Percentiles rank a stretch among this genome's conserved stretches.
Evolutionary conservation across 2,329 filamentous ascomycete species (phyloP).

Genomic region (Aspergillus calidoustus): DNA sequence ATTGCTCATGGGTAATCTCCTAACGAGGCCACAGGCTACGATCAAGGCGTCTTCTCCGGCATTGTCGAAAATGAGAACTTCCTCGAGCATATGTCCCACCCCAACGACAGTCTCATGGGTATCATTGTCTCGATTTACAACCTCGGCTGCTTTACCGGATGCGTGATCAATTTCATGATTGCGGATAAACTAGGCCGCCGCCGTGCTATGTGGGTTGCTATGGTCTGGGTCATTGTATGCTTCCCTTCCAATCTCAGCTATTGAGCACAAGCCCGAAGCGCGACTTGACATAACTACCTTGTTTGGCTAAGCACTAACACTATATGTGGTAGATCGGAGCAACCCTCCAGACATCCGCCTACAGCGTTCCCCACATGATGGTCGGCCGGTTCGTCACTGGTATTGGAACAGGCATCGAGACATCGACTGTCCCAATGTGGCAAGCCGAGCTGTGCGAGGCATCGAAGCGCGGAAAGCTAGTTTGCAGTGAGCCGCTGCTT

Average conservation of each 20-base stretch:
- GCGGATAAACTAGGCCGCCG: constrained; percentile 38
- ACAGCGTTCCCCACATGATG: constrained; percentile 38
- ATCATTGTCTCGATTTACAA: constrained; percentile 53
- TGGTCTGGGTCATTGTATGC: constrained; percentile 39
- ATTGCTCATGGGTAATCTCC: background rate
- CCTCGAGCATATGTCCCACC: constrained; percentile 45
- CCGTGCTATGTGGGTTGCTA: constrained; percentile 40
- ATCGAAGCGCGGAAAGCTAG: constrained; percentile 46
- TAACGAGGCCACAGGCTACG: constrained; percentile 44
- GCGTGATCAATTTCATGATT: constrained; percentile 38
- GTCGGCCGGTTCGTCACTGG: constrained; percentile 56
- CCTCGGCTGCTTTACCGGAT: constrained; percentile 47
- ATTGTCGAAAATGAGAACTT: constrained; percentile 54
- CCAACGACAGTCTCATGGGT: constrained; percentile 43
- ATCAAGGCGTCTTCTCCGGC: constrained; percentile 56
- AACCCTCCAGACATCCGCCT: constrained; percentile 39
- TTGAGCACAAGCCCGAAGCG: background rate
- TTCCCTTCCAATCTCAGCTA: background rate
- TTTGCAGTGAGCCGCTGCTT: constrained; percentile 46
- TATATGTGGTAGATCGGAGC: constrained; percentile 34
- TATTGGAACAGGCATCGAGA: constrained; percentile 54
- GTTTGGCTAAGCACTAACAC: background rate
- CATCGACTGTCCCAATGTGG: constrained; percentile 46
- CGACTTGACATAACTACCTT: too few relatives aligned
- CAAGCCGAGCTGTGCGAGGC: constrained; percentile 52